These are phyloP conservation scores for Saturnispora dispora DNA, from an alignment of 805 yeast genomes.

Conservation along the genomic window DNA sequence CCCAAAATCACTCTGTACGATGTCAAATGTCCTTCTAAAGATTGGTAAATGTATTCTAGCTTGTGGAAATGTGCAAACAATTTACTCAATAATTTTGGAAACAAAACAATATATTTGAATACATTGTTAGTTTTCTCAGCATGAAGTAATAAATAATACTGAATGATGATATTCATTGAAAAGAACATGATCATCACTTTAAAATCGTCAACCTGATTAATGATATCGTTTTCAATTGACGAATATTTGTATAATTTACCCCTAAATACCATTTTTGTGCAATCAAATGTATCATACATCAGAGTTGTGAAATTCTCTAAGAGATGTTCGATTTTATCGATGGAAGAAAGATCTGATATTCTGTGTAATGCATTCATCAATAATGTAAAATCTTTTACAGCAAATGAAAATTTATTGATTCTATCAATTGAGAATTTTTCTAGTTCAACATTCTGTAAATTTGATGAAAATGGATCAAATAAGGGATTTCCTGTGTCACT, in stretches of 20 bases:
- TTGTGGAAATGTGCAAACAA: neutral
- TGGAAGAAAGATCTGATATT: constrained; percentile 12
- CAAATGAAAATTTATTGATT: constrained; percentile 13
- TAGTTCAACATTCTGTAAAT: constrained; percentile 11
- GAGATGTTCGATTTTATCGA: constrained; percentile 15
- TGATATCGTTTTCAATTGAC: neutral
- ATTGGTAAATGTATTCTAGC: neutral
- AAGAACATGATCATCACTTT: constrained; percentile 6
- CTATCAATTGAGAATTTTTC: constrained; percentile 18
- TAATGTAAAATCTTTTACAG: constrained; percentile 14
- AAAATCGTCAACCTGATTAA: constrained; percentile 7
- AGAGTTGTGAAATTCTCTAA: constrained; percentile 10
- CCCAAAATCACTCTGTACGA: neutral
- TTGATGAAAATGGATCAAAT: constrained; percentile 13
- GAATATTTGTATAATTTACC: constrained; percentile 1
- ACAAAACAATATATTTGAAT: neutral
- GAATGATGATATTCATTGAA: constrained; percentile 7
- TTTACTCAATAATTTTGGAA: constrained; percentile 2
- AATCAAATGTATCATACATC: constrained; percentile 2
- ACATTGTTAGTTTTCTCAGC: constrained; percentile 10
- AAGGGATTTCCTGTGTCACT: constrained; percentile 13
- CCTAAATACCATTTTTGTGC: neutral
- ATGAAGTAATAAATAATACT: constrained; percentile 15
- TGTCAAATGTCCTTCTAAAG: neutral
- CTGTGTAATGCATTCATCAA: constrained; percentile 13